A percentile compares a stretch with the other conserved stretches of the same genome.
phyloP scores from a whole-genome alignment of 139 green algal genomes.

The Tetraselmis chui region DNA sequence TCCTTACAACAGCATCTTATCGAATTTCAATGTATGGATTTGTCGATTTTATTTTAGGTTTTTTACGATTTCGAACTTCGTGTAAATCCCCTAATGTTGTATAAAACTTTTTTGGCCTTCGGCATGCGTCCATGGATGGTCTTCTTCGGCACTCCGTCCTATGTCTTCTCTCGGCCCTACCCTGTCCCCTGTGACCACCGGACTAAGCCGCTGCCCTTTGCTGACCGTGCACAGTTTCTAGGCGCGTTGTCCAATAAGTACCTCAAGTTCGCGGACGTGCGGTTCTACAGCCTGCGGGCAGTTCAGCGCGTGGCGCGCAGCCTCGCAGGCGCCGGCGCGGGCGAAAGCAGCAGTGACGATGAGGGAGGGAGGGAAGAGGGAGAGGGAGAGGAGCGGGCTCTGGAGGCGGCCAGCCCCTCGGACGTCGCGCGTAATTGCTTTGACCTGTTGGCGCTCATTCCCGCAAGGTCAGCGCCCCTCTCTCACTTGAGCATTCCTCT shows the following conservation, averaged over 20 bases:
- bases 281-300: conserved; percentile 49
- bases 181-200: too few relatives aligned
- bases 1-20: too few relatives aligned
- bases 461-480: background rate
- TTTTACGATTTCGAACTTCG: too few relatives aligned
- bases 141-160: too few relatives aligned
- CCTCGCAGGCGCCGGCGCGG: background rate
- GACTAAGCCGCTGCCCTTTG: too few relatives aligned
- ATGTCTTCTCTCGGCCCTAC: too few relatives aligned
- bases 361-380: conserved; percentile 6
- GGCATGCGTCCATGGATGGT: too few relatives aligned
- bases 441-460: conserved; percentile 27
- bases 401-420: background rate
- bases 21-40: too few relatives aligned
- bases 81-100: too few relatives aligned
- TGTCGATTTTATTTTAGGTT: too few relatives aligned
- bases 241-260: conserved; percentile 3
- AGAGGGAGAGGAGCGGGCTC: background rate
- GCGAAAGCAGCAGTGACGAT: background rate
- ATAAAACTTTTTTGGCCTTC: too few relatives aligned
- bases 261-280: conserved; percentile 39
- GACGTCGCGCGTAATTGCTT: conserved; percentile 31
- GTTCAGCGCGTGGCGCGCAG: conserved; percentile 23
- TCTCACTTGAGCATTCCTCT: too few relatives aligned
- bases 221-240: background rate